Base-by-base conservation (phyloP, 1,284 basidiomycete species). In the Puccinia polysora region DNA sequence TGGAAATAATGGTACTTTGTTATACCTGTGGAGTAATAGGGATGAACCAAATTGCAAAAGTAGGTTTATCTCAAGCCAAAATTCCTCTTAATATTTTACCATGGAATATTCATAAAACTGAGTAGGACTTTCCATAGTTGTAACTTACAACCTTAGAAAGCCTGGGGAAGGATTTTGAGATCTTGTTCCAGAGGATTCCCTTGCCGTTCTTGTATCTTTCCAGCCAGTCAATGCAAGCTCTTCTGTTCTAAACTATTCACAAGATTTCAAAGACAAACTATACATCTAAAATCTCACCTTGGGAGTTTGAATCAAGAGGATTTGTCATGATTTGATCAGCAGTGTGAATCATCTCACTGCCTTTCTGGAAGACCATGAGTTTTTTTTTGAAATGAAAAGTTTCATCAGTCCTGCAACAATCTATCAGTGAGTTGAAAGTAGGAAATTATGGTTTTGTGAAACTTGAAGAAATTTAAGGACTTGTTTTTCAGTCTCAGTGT, bases 251-350 rank as follows among this genome's bases (percentile, higher is more conserved):
- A 81, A 84, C 58, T 90, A 90, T 82, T 88, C 88, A 76, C 84
- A 86, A 73, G 88, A 88, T 87, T 87, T 90, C 77, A 89, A 88
- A 76, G 89, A 91, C 77, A 88, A 91, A 79, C 82, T 92, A 47
- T 90, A 90, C 79, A 79, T 92, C 67, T 87, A 88, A 80, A 82
- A 85, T 50, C 83, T 87, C 36, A 58, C 75, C 67, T 79, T 81
- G 0, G 90, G 90, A 43, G 79, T 83, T 75, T 82, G 81, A 62
- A 76, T 89, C 67, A 80, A 82, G 47, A 86, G 86, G 4, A 80
- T 92, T n/a, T 86, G 85, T 2, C 80, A 84, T 4, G 85, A 88
- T 58, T 86, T 89, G 63, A 86, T 93, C 30, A 91, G 91, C 28
- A 83, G 87, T 3, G 84, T 87, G 40, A 81, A 81, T 14, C 80